These are phyloP conservation scores for Lipomyces yamadae DNA, from an alignment of 805 yeast species.

Conservation along the genomic window DNA sequence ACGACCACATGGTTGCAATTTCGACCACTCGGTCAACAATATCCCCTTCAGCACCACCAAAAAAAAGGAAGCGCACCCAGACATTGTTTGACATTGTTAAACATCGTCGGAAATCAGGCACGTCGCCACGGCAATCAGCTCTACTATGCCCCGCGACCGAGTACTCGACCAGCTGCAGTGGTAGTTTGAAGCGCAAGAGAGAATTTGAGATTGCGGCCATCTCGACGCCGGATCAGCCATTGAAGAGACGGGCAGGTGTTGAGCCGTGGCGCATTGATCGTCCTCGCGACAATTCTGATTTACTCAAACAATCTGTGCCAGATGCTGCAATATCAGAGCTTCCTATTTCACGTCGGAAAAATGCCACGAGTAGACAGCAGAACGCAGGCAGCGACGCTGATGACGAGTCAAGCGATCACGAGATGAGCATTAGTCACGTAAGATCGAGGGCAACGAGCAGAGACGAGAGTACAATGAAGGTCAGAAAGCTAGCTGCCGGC, in stretches of 20 bases:
- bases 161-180: neutral
- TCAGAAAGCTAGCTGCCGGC: neutral
- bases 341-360: neutral
- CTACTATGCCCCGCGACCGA: neutral
- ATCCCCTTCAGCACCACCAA: neutral
- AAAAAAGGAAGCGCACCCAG: neutral
- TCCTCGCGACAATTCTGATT: neutral
- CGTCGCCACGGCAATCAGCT: neutral
- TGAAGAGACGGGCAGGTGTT: neutral
- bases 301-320: neutral
- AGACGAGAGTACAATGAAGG: neutral
- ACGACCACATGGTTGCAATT: neutral
- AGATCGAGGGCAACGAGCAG: neutral
- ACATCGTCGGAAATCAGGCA: neutral
- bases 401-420: neutral
- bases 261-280: neutral
- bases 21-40: neutral
- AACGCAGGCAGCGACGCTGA: neutral
- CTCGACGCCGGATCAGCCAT: neutral
- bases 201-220: neutral
- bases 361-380: neutral
- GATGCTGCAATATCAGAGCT: neutral
- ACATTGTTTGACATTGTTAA: neutral
- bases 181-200: neutral
- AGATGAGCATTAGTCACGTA: neutral